Percentiles rank a stretch among this genome's conserved stretches.
Conservation (phyloP, 139 green algal genomes). For the Edaphochlamys debaryana region DNA sequence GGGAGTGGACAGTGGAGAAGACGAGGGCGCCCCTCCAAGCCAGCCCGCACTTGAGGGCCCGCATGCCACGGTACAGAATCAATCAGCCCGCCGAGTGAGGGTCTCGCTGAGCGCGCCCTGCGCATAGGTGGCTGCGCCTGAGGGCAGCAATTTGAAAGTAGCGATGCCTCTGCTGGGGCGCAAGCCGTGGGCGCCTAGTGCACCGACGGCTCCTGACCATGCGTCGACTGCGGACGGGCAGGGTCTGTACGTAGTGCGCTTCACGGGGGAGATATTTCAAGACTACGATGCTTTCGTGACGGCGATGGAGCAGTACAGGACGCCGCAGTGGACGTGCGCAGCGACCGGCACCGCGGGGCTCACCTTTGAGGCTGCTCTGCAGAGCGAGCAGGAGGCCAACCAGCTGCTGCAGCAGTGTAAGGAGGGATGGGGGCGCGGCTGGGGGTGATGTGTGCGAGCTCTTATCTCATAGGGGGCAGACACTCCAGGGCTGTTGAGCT, state of each 20-base stretch:
- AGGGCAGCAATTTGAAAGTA: no score
- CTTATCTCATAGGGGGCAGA: no score
- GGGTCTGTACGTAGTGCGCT: conserved; percentile 65
- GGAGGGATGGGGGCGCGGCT: neutral
- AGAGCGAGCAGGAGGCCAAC: conserved; percentile 5
- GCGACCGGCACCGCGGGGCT: conserved; percentile 62
- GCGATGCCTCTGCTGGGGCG: conserved; percentile 51
- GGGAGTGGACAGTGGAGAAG: no score
- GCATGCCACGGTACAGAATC: no score
- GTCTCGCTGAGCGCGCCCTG: no score
- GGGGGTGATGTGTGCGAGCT: no score
- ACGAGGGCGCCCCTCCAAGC: no score
- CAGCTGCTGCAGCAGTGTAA: conserved; percentile 4
- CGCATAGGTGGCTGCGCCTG: no score
- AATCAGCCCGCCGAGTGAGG: no score
- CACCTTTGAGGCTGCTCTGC: conserved; percentile 80
- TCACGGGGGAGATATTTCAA: conserved; percentile 73
- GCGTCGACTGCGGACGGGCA: neutral
- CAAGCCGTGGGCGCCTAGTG: conserved; percentile 30
- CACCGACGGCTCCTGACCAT: neutral
- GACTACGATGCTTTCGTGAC: conserved; percentile 70
- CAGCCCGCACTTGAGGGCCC: no score
- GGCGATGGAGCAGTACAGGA: conserved; percentile 60
- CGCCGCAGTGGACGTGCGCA: conserved; percentile 70
- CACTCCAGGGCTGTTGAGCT: no score